Percentiles rank a stretch among this genome's conserved stretches.
Conservation (phyloP, 345 rosid genomes). For the Rhizophora mangle region DNA sequence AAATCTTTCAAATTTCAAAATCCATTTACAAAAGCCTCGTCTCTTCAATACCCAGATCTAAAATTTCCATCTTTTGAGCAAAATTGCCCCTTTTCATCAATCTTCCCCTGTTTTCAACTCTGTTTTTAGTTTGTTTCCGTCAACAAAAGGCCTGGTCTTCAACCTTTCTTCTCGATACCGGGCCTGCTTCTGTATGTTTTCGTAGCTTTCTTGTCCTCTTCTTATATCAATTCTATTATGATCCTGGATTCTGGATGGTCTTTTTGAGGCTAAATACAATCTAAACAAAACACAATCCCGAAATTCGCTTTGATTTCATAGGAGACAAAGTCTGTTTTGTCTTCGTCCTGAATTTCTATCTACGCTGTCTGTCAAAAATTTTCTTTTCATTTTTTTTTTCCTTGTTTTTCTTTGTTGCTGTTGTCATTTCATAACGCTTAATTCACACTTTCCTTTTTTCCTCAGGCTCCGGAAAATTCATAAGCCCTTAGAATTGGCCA, state of each 20-base stretch:
- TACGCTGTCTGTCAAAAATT: no score
- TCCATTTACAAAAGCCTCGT: neutral
- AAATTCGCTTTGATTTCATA: slow-evolving; percentile 22
- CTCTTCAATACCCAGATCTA: neutral
- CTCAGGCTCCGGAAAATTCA: neutral
- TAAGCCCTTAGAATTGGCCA: neutral
- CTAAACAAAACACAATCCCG: slow-evolving; percentile 1
- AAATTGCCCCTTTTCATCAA: neutral
- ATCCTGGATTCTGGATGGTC: neutral
- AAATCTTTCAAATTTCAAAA: neutral
- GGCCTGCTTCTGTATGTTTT: neutral
- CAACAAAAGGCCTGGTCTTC: neutral
- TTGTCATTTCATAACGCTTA: neutral
- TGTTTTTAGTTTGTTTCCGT: neutral
- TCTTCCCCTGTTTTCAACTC: slow-evolving; percentile 14
- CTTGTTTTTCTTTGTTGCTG: neutral
- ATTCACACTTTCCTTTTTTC: neutral
- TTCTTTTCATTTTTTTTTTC: neutral
- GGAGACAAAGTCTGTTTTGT: slow-evolving; percentile 2
- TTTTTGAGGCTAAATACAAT: neutral
- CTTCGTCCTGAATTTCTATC: slow-evolving; percentile 9
- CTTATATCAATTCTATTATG: slow-evolving; percentile 1
- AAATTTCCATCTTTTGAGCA: slow-evolving; percentile 10
- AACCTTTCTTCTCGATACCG: neutral
- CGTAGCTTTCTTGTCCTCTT: neutral